Evolutionary conservation across 129 eudicot genomes (phyloP).

Genomic region (Logfia minima): DNA sequence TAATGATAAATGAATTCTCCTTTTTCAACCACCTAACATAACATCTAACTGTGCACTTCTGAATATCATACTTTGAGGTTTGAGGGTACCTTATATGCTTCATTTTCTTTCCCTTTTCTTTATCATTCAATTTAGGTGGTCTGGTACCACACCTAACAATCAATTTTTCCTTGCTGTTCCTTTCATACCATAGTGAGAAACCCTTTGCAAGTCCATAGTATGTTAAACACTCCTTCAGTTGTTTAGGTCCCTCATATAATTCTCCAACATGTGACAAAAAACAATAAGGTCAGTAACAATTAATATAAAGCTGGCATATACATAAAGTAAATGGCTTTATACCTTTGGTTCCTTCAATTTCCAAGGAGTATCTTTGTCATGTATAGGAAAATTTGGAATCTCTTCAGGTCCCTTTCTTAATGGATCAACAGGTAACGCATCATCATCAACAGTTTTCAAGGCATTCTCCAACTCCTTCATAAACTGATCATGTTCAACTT

Average conservation of each 20-base stretch:
- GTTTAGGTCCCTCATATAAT: background rate
- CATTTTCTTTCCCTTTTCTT: background rate
- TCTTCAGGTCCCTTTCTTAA: no score
- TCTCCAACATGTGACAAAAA: background rate
- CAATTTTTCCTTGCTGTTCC: background rate
- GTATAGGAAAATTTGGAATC: background rate
- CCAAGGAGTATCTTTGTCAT: background rate
- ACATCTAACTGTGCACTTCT: background rate
- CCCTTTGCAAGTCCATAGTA: background rate
- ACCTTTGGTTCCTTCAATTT: background rate
- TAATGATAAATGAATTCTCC: background rate
- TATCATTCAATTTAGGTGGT: background rate
- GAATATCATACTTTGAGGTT: background rate
- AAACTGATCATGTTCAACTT: background rate
- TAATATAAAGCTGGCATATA: background rate
- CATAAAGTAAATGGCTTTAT: background rate
- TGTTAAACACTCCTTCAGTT: background rate
- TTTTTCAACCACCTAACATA: background rate
- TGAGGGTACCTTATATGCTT: background rate
- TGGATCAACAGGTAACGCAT: no score
- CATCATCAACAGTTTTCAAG: background rate
- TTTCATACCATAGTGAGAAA: background rate
- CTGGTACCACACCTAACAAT: background rate
- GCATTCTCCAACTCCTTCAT: background rate
- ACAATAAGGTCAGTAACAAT: no score